phyloP scores from a whole-genome alignment of 192 early-diverging fungal species.

The Globomyces pollinis-pini region DNA sequence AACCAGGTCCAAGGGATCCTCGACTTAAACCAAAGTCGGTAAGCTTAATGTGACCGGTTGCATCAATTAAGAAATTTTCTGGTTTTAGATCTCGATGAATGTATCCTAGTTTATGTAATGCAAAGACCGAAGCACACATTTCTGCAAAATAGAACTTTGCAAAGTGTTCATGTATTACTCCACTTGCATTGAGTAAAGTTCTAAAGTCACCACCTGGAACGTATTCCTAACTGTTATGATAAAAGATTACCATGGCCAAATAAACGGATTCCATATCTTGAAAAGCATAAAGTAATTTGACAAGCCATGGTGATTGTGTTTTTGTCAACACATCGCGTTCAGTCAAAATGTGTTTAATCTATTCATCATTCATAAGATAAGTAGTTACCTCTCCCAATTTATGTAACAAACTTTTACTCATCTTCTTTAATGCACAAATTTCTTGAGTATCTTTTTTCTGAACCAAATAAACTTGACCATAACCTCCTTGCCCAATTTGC shows the following conservation, averaged over 20 bases:
- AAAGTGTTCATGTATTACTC: constrained; percentile 63
- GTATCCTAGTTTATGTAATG: constrained; percentile 78
- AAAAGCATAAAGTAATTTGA: constrained; percentile 85
- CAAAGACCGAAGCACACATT: constrained; percentile 72
- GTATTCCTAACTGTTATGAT: constrained; percentile 38
- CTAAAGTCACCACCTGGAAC: constrained; percentile 67
- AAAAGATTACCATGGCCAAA: constrained; percentile 49
- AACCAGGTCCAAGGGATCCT: constrained; percentile 23
- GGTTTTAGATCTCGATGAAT: constrained; percentile 69
- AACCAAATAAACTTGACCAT: constrained; percentile 70
- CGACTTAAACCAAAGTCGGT: constrained; percentile 77
- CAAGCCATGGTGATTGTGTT: constrained; percentile 71
- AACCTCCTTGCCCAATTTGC: constrained; percentile 75
- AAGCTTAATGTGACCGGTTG: constrained; percentile 60
- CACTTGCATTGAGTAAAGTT: constrained; percentile 67
- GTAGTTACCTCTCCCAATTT: constrained; percentile 51
- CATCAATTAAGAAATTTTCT: constrained; percentile 51
- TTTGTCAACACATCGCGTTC: constrained; percentile 70
- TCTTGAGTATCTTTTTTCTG: constrained; percentile 63
- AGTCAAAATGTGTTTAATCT: constrained; percentile 59
- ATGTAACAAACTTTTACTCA: constrained; percentile 61
- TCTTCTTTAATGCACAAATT: constrained; percentile 68
- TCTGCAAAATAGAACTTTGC: constrained; percentile 86
- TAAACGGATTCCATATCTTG: constrained; percentile 67
- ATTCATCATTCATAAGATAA: background rate